A percentile compares a stretch with the other conserved stretches of the same genome.
Conservation (phyloP, 2,329 filamentous ascomycete species). For the Pestalotiopsis sp. region DNA sequence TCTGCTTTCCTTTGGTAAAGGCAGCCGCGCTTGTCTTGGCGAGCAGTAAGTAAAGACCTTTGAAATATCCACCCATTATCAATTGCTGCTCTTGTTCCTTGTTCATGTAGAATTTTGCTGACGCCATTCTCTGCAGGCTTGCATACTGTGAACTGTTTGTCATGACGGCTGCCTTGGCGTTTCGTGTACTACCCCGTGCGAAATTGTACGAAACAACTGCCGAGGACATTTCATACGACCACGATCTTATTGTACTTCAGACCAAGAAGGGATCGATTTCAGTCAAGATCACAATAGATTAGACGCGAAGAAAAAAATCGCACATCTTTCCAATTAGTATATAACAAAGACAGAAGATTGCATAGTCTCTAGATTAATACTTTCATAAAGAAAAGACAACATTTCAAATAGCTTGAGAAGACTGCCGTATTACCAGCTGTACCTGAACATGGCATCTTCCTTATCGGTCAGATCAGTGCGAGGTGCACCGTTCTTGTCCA, state of each 20-base stretch:
- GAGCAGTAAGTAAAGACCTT: conserved; percentile 25
- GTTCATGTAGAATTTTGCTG: background rate
- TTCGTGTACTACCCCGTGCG: conserved; percentile 28
- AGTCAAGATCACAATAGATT: background rate
- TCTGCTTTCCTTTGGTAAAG: conserved; percentile 24
- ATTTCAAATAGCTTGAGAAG: background rate
- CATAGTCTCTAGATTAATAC: background rate
- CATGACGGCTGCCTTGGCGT: conserved; percentile 21
- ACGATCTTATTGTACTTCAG: conserved; percentile 27
- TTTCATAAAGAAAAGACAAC: background rate
- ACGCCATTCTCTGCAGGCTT: conserved; percentile 18
- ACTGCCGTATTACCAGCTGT: conserved; percentile 25
- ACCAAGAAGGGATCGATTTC: conserved; percentile 11
- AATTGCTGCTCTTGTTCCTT: background rate
- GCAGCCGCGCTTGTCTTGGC: conserved; percentile 26
- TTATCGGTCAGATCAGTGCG: conserved; percentile 38
- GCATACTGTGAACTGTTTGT: conserved; percentile 29
- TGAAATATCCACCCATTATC: background rate
- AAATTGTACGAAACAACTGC: conserved; percentile 23
- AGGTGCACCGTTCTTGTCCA: conserved; percentile 28
- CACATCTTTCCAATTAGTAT: background rate
- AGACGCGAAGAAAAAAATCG: background rate
- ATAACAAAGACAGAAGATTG: background rate
- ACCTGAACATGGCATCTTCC: conserved; percentile 37
- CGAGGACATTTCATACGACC: conserved; percentile 30